Percentiles rank a stretch among this genome's conserved stretches.
Evolutionary conservation across 768 basidiomycete species (phyloP).

Genomic region (Pleurotus cornucopiae): DNA sequence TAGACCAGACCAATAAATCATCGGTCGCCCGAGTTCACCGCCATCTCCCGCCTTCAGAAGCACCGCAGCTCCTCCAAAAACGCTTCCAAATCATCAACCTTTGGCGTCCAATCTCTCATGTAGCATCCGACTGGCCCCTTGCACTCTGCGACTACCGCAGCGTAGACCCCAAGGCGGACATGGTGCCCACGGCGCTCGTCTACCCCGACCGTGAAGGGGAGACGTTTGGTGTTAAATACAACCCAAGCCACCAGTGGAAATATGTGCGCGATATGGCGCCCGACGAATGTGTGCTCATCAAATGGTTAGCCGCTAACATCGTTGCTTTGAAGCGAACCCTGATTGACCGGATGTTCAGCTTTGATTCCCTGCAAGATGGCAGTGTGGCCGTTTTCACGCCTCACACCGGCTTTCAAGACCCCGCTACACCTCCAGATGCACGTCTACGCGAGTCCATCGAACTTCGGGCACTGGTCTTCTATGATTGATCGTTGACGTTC

Average conservation of each 20-base stretch:
- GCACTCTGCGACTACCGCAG: conserved; percentile 47
- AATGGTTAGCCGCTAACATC: conserved; percentile 35
- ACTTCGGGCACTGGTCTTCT: conserved; percentile 49
- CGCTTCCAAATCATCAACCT: conserved; percentile 60
- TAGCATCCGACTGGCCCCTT: conserved; percentile 48
- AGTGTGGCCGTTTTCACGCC: conserved; percentile 44
- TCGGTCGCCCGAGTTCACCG: conserved; percentile 42
- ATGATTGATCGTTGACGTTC: conserved; percentile 24
- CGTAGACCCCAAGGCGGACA: conserved; percentile 36
- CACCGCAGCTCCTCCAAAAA: conserved; percentile 33
- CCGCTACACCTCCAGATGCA: conserved; percentile 36
- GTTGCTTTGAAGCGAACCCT: not conserved
- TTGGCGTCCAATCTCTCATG: conserved; percentile 50
- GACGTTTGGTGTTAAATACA: conserved; percentile 42
- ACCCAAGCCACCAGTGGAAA: conserved; percentile 47
- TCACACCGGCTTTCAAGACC: conserved; percentile 49
- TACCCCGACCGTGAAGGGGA: conserved; percentile 51
- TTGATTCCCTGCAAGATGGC: conserved; percentile 35
- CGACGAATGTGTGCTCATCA: conserved; percentile 48
- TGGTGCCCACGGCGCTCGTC: conserved; percentile 38
- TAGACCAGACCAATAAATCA: conserved; percentile 47
- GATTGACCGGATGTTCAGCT: conserved; percentile 20
- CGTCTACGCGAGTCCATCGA: conserved; percentile 49
- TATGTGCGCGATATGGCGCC: conserved; percentile 42
- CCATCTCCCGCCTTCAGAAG: conserved; percentile 46